Evolutionary conservation across 257 asterid genomes (phyloP).

Genomic region (Parsonsia alboflavescens): DNA sequence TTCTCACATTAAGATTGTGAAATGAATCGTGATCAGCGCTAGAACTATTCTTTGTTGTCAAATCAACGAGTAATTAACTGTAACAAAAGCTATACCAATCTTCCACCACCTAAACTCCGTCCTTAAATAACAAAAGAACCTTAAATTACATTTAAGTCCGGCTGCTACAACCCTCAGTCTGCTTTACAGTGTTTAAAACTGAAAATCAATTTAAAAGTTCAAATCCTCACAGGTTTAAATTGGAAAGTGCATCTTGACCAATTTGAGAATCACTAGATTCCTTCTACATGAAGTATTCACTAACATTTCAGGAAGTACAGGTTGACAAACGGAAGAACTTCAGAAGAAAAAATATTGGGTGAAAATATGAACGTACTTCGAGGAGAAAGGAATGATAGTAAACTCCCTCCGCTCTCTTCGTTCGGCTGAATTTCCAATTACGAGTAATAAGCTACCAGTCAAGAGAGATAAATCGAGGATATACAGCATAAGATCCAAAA

Average conservation of each 20-base stretch:
- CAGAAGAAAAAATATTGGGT: not conserved
- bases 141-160: not conserved
- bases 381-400: constrained; percentile 56
- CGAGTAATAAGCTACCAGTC: constrained; percentile 11
- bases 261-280: not conserved
- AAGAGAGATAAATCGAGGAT: constrained; percentile 4
- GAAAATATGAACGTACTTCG: constrained; percentile 51
- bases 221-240: not conserved
- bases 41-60: not conserved
- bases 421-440: constrained; percentile 39
- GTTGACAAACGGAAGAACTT: not conserved
- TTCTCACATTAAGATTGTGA: not conserved
- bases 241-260: not conserved
- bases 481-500: not conserved
- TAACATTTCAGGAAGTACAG: not conserved
- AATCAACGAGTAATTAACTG: not conserved
- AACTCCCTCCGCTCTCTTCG: constrained; percentile 45
- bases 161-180: not conserved
- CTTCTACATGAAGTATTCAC: not conserved
- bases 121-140: not conserved
- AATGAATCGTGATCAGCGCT: not conserved
- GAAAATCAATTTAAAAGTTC: not conserved
- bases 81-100: not conserved
- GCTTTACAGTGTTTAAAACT: not conserved
- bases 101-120: not conserved